Percentiles rank a stretch among this genome's conserved stretches.
Conservation (phyloP, 2,329 filamentous ascomycete genomes). For the Moelleriella libera region DNA sequence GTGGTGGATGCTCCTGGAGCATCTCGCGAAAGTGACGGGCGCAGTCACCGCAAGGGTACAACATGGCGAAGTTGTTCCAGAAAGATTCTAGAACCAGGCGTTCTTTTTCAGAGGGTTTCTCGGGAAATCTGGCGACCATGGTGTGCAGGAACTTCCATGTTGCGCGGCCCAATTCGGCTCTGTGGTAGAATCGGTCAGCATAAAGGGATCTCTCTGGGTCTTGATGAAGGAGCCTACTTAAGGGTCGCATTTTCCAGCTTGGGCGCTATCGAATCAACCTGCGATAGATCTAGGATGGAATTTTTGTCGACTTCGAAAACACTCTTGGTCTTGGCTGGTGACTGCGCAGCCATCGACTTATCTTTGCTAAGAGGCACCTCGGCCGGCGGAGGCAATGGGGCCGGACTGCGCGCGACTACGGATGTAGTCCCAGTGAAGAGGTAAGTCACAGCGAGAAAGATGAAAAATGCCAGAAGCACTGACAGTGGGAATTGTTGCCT, state of each 20-base stretch:
- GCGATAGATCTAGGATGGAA: constrained; percentile 35
- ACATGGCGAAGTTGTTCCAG: constrained; percentile 50
- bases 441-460: constrained; percentile 44
- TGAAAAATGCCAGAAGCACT: constrained; percentile 37
- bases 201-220: background rate
- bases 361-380: background rate
- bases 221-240: constrained; percentile 36
- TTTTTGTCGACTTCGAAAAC: constrained; percentile 25
- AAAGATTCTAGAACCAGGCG: constrained; percentile 48
- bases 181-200: constrained; percentile 12
- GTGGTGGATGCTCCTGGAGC: constrained; percentile 47
- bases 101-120: constrained; percentile 48
- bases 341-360: background rate
- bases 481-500: constrained; percentile 37
- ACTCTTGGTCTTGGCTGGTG: constrained; percentile 9
- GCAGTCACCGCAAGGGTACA: constrained; percentile 60
- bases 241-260: constrained; percentile 72
- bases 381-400: background rate
- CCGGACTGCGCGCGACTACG: background rate
- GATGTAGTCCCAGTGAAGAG: constrained; percentile 23
- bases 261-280: constrained; percentile 60
- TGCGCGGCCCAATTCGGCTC: constrained; percentile 51
- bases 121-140: constrained; percentile 56
- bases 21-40: constrained; percentile 52
- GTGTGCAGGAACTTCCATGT: constrained; percentile 60